A percentile compares a stretch with the other conserved stretches of the same genome.
Conservation (phyloP, 305 asterid genomes). For the Solanum hybrid region DNA sequence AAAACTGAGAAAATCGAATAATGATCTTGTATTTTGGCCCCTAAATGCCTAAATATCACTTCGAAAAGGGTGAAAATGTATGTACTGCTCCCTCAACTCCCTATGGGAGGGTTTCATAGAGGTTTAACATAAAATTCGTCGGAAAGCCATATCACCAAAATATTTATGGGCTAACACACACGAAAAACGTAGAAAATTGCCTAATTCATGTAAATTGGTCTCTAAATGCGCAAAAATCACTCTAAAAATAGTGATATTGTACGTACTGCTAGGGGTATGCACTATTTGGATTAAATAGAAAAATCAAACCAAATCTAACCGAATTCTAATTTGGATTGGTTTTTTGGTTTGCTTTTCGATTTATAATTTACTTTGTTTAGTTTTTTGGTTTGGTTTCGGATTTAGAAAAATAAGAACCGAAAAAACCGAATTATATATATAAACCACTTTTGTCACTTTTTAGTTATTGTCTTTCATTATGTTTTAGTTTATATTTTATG, state of each 20-base stretch:
- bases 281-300: not conserved
- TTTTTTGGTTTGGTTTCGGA: not conserved
- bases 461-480: no score
- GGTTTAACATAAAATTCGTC: not conserved
- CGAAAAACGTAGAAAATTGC: no score
- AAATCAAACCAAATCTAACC: no score
- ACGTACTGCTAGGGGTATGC: not conserved
- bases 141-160: not conserved
- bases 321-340: not conserved
- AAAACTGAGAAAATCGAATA: no score
- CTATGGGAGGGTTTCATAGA: not conserved
- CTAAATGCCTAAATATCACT: not conserved
- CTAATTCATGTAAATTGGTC: not conserved
- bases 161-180: not conserved
- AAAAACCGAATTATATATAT: no score
- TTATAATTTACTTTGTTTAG: not conserved
- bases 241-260: not conserved
- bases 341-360: no score
- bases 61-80: not conserved
- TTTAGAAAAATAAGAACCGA: not conserved
- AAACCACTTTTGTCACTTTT: no score
- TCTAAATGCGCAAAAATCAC: not conserved
- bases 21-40: not conserved
- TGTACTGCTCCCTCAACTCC: not conserved
- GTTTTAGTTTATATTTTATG: no score